phyloP scores from a whole-genome alignment of 2,329 filamentous ascomycete genomes.

The Pseudogymnoascus verrucosus region DNA sequence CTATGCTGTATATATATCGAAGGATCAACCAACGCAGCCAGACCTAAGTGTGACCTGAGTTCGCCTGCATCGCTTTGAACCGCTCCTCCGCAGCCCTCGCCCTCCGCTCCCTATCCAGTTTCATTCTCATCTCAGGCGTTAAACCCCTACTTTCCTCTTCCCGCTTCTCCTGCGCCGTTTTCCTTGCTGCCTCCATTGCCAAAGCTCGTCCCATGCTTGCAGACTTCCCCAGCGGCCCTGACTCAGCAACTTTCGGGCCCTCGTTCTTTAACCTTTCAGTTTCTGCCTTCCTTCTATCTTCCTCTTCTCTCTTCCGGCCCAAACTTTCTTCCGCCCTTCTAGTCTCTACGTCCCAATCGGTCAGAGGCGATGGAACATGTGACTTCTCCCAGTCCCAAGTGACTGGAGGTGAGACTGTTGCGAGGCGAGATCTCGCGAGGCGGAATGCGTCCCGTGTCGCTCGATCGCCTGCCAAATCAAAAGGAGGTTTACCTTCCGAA shows the following conservation, averaged over 20 bases:
- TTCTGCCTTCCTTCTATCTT: conserved; percentile 63
- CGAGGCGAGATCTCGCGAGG: conserved; percentile 73
- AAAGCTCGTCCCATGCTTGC: conserved; percentile 42
- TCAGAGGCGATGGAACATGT: conserved; percentile 63
- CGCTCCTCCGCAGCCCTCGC: conserved; percentile 89
- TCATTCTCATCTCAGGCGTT: conserved; percentile 78
- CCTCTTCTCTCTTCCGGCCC: conserved; percentile 60
- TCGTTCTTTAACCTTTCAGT: conserved; percentile 64
- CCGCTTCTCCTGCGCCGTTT: conserved; percentile 71
- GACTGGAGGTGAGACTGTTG: conserved; percentile 41
- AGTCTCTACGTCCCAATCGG: conserved; percentile 61
- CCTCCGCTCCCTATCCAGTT: conserved; percentile 78
- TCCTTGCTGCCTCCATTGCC: conserved; percentile 51
- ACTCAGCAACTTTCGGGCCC: conserved; percentile 47
- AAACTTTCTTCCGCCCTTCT: conserved; percentile 62
- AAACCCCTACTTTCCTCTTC: conserved; percentile 79
- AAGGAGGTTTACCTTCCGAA: conserved; percentile 72
- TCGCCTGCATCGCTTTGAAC: conserved; percentile 55
- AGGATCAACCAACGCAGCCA: neutral
- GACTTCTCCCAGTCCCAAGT: conserved; percentile 73
- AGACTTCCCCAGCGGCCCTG: conserved; percentile 26
- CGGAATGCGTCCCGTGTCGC: conserved; percentile 86
- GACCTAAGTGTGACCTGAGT: neutral
- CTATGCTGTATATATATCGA: neutral
- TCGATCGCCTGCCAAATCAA: conserved; percentile 80